phyloP scores from a whole-genome alignment of 2,329 filamentous ascomycete species.

The Fusarium compactum region DNA sequence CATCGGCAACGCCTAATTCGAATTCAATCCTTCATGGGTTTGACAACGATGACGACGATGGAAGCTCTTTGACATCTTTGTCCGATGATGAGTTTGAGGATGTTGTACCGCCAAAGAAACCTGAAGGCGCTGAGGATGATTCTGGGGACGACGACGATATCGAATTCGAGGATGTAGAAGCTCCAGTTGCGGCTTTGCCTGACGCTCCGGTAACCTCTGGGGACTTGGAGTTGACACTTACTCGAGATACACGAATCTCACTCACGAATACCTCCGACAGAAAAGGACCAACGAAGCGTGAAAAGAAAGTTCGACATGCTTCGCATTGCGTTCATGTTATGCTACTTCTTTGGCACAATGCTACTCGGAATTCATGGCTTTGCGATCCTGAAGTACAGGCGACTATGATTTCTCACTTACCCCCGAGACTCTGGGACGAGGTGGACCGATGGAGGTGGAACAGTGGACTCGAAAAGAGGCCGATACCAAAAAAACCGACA shows the following conservation, averaged over 20 bases:
- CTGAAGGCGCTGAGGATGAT: slow-evolving; percentile 52
- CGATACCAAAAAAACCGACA: slow-evolving; percentile 43
- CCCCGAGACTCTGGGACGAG: slow-evolving; percentile 75
- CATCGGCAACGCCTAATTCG: slow-evolving; percentile 58
- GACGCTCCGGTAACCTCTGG: slow-evolving; percentile 66
- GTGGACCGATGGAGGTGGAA: slow-evolving; percentile 78
- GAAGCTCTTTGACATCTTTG: slow-evolving; percentile 64
- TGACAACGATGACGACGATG: slow-evolving; percentile 55
- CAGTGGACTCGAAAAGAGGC: slow-evolving; percentile 70
- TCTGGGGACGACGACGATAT: slow-evolving; percentile 59
- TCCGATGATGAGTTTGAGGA: slow-evolving; percentile 69
- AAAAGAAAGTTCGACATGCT: slow-evolving; percentile 79
- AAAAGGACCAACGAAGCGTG: slow-evolving; percentile 87
- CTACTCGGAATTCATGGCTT: slow-evolving; percentile 84
- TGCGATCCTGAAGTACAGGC: slow-evolving; percentile 82
- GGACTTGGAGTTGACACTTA: slow-evolving; percentile 80
- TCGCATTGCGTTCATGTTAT: slow-evolving; percentile 93
- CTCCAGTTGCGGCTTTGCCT: slow-evolving; percentile 66
- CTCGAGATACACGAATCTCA: slow-evolving; percentile 68
- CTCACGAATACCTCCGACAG: slow-evolving; percentile 73
- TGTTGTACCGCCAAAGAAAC: slow-evolving; percentile 54
- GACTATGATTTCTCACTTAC: slow-evolving; percentile 79
- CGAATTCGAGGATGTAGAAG: slow-evolving; percentile 72
- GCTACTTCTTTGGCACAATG: slow-evolving; percentile 89
- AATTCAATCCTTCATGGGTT: slow-evolving; percentile 59